Conservation (phyloP, 352 stramenopile genomes). For the Phytopythium chamaehyphon region DNA sequence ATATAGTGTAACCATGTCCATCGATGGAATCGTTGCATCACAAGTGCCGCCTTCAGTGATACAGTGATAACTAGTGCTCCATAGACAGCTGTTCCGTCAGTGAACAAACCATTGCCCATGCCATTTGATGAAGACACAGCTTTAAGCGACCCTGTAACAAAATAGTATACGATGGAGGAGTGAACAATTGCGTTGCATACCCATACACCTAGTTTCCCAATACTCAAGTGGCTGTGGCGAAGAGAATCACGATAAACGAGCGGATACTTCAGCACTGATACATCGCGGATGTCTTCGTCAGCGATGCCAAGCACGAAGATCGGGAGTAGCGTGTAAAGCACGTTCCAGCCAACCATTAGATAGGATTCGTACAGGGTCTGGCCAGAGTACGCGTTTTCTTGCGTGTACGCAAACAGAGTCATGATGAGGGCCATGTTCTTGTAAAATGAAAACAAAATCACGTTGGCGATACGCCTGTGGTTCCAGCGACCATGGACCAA, state of each 20-base stretch:
- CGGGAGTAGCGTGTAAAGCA: constrained; percentile 92
- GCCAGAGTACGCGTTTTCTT: constrained; percentile 90
- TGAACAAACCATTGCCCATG: constrained; percentile 61
- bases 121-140: constrained; percentile 36
- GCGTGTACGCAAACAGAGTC: constrained; percentile 87
- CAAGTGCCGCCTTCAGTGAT: constrained; percentile 62
- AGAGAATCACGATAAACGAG: constrained; percentile 79
- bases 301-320: constrained; percentile 88
- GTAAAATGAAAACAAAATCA: constrained; percentile 89
- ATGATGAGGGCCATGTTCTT: constrained; percentile 94
- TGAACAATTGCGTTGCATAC: constrained; percentile 72
- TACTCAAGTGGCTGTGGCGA: constrained; percentile 55
- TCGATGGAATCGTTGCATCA: constrained; percentile 72
- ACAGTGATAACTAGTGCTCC: constrained; percentile 74
- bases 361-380: constrained; percentile 87
- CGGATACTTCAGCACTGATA: constrained; percentile 64
- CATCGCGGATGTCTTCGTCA: constrained; percentile 80
- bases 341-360: constrained; percentile 93
- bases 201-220: constrained; percentile 56
- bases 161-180: constrained; percentile 69
- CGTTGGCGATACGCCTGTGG: constrained; percentile 67
- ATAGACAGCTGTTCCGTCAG: constrained; percentile 74
- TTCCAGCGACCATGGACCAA: constrained; percentile 86
- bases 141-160: constrained; percentile 39
- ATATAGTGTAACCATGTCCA: constrained; percentile 77